Evolutionary conservation across 1,284 basidiomycete genomes (phyloP).

Genomic region (Tetrapyrgos nigripes): DNA sequence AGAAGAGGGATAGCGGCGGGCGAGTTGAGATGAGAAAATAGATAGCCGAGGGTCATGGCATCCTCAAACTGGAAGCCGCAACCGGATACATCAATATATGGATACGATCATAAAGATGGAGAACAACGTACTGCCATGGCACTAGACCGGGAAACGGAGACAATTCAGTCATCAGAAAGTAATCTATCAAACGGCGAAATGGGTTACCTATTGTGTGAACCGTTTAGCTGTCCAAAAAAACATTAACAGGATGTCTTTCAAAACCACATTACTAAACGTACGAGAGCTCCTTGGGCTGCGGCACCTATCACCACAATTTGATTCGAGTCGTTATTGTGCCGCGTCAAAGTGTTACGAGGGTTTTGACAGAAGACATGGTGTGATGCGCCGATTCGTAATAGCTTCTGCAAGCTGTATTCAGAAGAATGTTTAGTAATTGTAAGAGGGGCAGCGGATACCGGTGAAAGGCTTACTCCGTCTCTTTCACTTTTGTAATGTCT

Average conservation of each 20-base stretch:
- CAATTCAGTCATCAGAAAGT: neutral
- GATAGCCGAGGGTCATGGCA: conserved; percentile 20
- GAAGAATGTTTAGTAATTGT: neutral
- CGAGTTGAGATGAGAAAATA: conserved; percentile 19
- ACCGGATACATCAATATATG: neutral
- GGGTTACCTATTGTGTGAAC: conserved; percentile 22
- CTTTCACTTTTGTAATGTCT: neutral
- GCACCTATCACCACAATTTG: conserved; percentile 22
- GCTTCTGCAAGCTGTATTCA: conserved; percentile 8
- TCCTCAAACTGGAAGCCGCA: conserved; percentile 20
- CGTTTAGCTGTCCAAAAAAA: conserved; percentile 17
- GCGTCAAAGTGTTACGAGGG: conserved; percentile 3
- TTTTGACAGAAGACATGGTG: conserved; percentile 19
- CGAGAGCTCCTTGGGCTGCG: conserved; percentile 22
- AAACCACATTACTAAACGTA: conserved; percentile 3
- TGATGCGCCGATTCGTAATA: conserved; percentile 3
- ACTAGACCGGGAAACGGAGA: neutral
- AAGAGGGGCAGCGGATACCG: neutral
- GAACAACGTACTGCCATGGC: conserved; percentile 7
- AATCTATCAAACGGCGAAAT: neutral
- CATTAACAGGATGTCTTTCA: neutral
- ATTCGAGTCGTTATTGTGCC: conserved; percentile 6
- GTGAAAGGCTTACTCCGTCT: neutral
- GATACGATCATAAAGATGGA: neutral
- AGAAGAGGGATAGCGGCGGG: conserved; percentile 17